These are phyloP conservation scores for Rhytidiadelphus loreus DNA, from an alignment of 225 moss, liverwort and hornwort genomes.

Conservation along the genomic window DNA sequence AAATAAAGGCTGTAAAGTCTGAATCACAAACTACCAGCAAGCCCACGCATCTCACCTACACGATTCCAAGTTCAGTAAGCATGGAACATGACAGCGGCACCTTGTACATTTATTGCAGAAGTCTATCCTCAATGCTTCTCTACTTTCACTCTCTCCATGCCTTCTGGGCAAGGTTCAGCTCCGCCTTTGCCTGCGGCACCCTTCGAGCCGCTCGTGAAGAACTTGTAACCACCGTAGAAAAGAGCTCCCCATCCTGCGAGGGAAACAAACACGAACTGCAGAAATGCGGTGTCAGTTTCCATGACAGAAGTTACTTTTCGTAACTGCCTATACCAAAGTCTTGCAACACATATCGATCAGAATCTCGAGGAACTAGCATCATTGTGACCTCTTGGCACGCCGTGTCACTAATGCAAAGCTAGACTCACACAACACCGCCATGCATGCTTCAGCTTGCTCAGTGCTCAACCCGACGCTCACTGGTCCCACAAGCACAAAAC, in stretches of 20 bases:
- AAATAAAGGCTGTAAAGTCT: background rate
- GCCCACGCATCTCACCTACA: background rate
- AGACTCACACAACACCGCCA: background rate
- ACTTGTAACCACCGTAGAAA: constrained; percentile 81
- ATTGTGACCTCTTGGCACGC: too few species aligned
- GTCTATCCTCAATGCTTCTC: constrained; percentile 1
- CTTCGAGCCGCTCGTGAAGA: constrained; percentile 50
- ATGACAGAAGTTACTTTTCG: background rate
- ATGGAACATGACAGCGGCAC: background rate
- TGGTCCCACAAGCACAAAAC: background rate
- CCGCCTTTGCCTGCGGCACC: background rate
- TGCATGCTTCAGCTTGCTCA: background rate
- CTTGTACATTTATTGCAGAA: background rate
- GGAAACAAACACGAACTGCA: constrained; percentile 78
- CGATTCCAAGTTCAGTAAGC: background rate
- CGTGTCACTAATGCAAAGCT: background rate
- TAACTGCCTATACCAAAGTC: background rate
- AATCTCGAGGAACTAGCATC: background rate
- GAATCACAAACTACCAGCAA: background rate
- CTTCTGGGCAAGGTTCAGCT: constrained; percentile 4
- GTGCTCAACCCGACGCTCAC: background rate
- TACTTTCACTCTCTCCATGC: constrained; percentile 3
- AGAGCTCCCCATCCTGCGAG: constrained; percentile 78
- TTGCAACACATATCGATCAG: background rate
- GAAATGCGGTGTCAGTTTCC: background rate